Conservation (phyloP, 192 early-diverging fungal genomes). For the Backusella mclennaniae region DNA sequence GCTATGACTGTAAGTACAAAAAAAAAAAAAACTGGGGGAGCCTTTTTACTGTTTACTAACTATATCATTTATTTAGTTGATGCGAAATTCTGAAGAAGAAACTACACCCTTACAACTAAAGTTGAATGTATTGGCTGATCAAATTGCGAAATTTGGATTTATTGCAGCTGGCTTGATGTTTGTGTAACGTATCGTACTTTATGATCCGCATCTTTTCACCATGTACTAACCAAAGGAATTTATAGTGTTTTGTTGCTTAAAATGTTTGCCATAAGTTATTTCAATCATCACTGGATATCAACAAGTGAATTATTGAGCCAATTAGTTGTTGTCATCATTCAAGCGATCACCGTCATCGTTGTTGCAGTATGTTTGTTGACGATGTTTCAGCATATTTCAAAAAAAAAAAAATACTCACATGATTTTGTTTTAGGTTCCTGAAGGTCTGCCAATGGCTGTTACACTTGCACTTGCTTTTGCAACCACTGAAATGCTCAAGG, state of each 20-base stretch:
- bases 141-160: slow-evolving; percentile 93
- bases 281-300: slow-evolving; percentile 58
- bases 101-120: slow-evolving; percentile 93
- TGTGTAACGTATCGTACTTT: slow-evolving; percentile 37
- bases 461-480: slow-evolving; percentile 84
- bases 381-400: not conserved
- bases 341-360: slow-evolving; percentile 80
- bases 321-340: slow-evolving; percentile 71
- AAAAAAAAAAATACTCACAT: not conserved
- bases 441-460: slow-evolving; percentile 86
- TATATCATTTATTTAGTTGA: slow-evolving; percentile 31
- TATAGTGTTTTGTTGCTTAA: slow-evolving; percentile 52
- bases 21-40: not conserved
- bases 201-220: not conserved
- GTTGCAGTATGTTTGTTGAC: slow-evolving; percentile 58
- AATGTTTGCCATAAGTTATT: slow-evolving; percentile 56
- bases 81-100: slow-evolving; percentile 67
- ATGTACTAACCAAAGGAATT: not conserved
- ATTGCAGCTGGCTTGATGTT: slow-evolving; percentile 82
- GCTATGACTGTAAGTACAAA: slow-evolving; percentile 76
- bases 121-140: slow-evolving; percentile 86
- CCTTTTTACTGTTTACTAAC: not conserved
- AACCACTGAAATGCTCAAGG: slow-evolving; percentile 78
- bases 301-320: slow-evolving; percentile 52
- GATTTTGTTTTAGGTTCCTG: slow-evolving; percentile 46